Percentiles rank a stretch among this genome's conserved stretches.
Evolutionary conservation across 2,329 filamentous ascomycete species (phyloP).

Genomic region (Ophiostoma sp.): DNA sequence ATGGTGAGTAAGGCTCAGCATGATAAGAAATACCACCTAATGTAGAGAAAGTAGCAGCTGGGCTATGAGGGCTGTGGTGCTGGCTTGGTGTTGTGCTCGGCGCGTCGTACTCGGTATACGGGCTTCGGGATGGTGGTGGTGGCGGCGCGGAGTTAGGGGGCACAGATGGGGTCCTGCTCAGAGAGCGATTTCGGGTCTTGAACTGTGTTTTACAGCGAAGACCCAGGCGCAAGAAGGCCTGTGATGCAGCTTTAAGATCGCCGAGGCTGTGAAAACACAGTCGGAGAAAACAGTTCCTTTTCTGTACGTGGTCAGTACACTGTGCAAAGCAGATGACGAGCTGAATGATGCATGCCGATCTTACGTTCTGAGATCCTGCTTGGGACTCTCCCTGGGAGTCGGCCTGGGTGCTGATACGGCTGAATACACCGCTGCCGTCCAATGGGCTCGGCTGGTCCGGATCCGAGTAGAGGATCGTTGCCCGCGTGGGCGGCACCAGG

Average conservation of each 20-base stretch:
- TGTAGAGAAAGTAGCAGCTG: no score
- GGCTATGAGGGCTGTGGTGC: neutral
- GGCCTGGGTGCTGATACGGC: constrained; percentile 2
- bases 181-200: constrained; percentile 13
- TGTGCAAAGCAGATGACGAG: neutral
- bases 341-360: no score
- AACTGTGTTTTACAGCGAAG: constrained; percentile 25
- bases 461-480: constrained; percentile 21
- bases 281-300: constrained; percentile 22
- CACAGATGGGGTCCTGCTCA: constrained; percentile 10
- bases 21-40: neutral
- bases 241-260: constrained; percentile 24
- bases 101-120: neutral
- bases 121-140: neutral
- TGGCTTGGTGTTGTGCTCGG: neutral
- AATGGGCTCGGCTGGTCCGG: neutral
- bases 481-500: constrained; percentile 24
- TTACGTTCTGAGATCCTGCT: constrained; percentile 14
- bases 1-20: neutral
- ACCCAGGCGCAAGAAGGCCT: constrained; percentile 23
- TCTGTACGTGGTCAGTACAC: neutral
- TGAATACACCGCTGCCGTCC: neutral
- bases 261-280: constrained; percentile 27
- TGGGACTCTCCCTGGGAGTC: constrained; percentile 9
- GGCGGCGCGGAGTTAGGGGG: neutral